These are phyloP conservation scores for Hypoxylon sp. DNA, from an alignment of 2,329 filamentous ascomycete genomes.

Conservation along the genomic window DNA sequence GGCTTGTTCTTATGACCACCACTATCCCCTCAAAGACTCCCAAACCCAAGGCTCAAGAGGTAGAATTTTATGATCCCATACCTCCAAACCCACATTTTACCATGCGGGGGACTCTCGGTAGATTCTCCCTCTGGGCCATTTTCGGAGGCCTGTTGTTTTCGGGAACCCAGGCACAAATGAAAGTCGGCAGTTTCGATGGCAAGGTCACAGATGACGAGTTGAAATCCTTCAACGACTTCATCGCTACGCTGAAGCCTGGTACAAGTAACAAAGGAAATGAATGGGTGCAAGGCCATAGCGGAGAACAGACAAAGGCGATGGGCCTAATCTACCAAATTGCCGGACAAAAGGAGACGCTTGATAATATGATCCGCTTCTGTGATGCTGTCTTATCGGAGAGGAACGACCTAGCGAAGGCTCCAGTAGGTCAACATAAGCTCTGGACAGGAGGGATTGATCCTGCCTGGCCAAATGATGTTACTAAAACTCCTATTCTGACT, in stretches of 20 bases:
- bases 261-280: constrained; percentile 36
- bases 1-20: neutral
- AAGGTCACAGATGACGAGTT: constrained; percentile 41
- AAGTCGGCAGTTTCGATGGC: constrained; percentile 44
- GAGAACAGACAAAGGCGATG: constrained; percentile 44
- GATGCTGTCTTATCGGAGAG: constrained; percentile 45
- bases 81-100: neutral
- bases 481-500: constrained; percentile 31
- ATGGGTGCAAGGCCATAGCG: constrained; percentile 44
- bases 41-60: neutral
- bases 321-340: constrained; percentile 43
- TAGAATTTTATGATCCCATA: neutral
- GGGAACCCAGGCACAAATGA: constrained; percentile 33
- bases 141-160: constrained; percentile 18
- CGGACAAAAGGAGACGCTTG: constrained; percentile 39
- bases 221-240: constrained; percentile 42
- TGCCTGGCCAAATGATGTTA: constrained; percentile 40
- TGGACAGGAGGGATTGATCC: constrained; percentile 43
- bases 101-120: constrained; percentile 7
- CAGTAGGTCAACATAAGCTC: constrained; percentile 41
- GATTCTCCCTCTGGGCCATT: constrained; percentile 23
- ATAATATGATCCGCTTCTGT: constrained; percentile 45
- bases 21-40: neutral
- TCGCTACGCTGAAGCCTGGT: constrained; percentile 35
- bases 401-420: constrained; percentile 41